phyloP scores from a whole-genome alignment of 2,329 filamentous ascomycete genomes.

The Aspergillus pseudoglaucus region DNA sequence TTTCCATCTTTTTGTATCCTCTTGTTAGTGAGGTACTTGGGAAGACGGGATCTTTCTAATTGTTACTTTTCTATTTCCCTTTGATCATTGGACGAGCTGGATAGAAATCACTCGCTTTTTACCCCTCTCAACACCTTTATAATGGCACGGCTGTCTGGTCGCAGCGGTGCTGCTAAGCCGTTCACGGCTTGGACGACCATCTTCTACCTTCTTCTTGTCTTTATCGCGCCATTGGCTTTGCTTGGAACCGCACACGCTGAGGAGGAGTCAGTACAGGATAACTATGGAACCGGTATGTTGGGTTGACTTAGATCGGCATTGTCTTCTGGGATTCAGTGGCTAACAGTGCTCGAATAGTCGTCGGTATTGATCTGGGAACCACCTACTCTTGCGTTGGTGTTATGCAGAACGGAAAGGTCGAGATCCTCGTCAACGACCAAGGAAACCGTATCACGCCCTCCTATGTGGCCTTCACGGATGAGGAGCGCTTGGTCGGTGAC shows the following conservation, averaged over 20 bases:
- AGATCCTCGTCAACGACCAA: constrained; percentile 94
- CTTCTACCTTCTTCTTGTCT: constrained; percentile 85
- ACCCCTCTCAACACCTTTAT: constrained; percentile 22
- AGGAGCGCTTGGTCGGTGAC: constrained; percentile 94
- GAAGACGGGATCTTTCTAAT: background rate
- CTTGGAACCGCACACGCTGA: constrained; percentile 68
- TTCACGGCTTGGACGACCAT: constrained; percentile 75
- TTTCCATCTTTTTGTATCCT: constrained; percentile 11
- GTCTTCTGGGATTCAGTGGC: constrained; percentile 1
- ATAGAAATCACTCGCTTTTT: constrained; percentile 6
- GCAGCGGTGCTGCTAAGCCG: constrained; percentile 59
- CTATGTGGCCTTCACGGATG: constrained; percentile 93
- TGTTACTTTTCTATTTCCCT: background rate
- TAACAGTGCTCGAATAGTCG: constrained; percentile 40
- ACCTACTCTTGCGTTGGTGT: constrained; percentile 86
- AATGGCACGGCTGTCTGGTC: constrained; percentile 55
- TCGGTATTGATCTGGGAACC: constrained; percentile 93
- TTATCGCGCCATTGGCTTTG: constrained; percentile 77
- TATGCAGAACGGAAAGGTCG: constrained; percentile 91
- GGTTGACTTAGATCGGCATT: background rate
- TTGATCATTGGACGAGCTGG: background rate
- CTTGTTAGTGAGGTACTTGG: background rate
- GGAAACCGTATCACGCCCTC: constrained; percentile 94
- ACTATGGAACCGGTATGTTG: constrained; percentile 63
- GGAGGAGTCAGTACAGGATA: constrained; percentile 64